Conservation (phyloP, 75 land plant genomes). For the Larix kaempferi region DNA sequence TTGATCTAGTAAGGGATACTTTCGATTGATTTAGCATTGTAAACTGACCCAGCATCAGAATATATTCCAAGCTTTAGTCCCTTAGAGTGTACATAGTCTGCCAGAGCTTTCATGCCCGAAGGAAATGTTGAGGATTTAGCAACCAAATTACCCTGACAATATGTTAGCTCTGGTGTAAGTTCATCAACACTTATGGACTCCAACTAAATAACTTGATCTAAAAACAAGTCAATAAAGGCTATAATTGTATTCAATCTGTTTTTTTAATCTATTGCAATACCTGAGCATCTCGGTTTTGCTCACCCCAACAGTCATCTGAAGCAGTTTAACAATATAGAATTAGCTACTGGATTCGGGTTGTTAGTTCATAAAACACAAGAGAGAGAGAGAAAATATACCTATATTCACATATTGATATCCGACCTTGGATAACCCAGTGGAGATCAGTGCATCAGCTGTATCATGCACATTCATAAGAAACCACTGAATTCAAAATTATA, state of each 20-base stretch:
- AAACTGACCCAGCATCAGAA: slow-evolving; percentile 72
- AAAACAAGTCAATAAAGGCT: neutral
- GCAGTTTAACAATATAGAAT: neutral
- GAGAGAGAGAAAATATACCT: slow-evolving; percentile 34
- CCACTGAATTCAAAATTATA: too few species aligned
- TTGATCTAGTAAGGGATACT: too few species aligned
- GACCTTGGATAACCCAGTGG: slow-evolving; percentile 57
- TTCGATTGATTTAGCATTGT: neutral
- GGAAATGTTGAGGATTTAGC: slow-evolving; percentile 73
- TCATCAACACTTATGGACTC: neutral
- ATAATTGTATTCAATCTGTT: too few species aligned
- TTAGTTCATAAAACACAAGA: neutral
- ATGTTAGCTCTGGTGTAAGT: neutral
- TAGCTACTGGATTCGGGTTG: neutral
- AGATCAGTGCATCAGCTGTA: slow-evolving; percentile 82
- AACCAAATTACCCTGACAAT: slow-evolving; percentile 60
- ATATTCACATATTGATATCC: slow-evolving; percentile 79
- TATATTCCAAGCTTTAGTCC: slow-evolving; percentile 88
- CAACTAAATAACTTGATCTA: neutral
- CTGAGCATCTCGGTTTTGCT: slow-evolving; percentile 34
- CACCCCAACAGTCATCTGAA: slow-evolving; percentile 73
- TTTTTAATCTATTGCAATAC: slow-evolving; percentile 11
- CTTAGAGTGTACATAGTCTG: slow-evolving; percentile 81
- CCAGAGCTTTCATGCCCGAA: slow-evolving; percentile 81
- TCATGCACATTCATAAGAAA: neutral